Evolutionary conservation across 2,329 filamentous ascomycete genomes (phyloP).

Genomic region (Colletotrichum costaricense): DNA sequence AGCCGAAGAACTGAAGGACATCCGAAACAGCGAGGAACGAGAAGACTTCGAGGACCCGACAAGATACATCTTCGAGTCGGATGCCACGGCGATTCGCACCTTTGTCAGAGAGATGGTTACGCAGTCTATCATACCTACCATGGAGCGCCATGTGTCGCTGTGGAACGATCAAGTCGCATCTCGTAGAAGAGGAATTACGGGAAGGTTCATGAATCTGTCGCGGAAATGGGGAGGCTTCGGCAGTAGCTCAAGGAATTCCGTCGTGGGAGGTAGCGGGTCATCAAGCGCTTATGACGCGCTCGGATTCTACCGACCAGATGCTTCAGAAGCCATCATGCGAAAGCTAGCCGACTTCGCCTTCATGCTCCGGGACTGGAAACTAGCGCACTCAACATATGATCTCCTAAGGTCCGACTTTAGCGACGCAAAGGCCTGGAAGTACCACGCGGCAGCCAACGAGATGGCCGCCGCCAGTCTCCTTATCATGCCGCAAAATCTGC

Average conservation of each 20-base stretch:
- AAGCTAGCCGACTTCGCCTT: conserved; percentile 96
- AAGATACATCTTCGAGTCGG: conserved; percentile 90
- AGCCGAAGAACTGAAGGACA: conserved; percentile 82
- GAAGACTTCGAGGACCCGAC: conserved; percentile 79
- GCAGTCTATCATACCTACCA: conserved; percentile 93
- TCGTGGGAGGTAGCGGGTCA: conserved; percentile 61
- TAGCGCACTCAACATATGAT: conserved; percentile 92
- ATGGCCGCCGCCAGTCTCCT: conserved; percentile 91
- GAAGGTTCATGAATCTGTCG: conserved; percentile 93
- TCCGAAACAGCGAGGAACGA: conserved; percentile 74
- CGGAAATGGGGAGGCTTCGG: conserved; percentile 91
- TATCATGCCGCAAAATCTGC: conserved; percentile 77
- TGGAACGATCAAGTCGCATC: conserved; percentile 99
- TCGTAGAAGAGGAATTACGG: conserved; percentile 85
- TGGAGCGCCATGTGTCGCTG: conserved; percentile 90
- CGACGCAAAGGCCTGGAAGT: conserved; percentile 96
- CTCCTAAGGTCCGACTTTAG: conserved; percentile 88
- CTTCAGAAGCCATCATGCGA: conserved; percentile 90
- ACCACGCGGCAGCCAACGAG: conserved; percentile 93
- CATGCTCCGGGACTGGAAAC: conserved; percentile 96
- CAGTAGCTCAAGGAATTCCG: conserved; percentile 69
- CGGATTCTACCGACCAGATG: conserved; percentile 86
- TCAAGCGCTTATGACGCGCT: conserved; percentile 78
- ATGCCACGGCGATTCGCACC: conserved; percentile 86
- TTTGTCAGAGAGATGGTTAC: conserved; percentile 96